Percentiles rank a stretch among this genome's conserved stretches.
Conservation (phyloP, 768 basidiomycete species). For the Tricholoma furcatifolium region DNA sequence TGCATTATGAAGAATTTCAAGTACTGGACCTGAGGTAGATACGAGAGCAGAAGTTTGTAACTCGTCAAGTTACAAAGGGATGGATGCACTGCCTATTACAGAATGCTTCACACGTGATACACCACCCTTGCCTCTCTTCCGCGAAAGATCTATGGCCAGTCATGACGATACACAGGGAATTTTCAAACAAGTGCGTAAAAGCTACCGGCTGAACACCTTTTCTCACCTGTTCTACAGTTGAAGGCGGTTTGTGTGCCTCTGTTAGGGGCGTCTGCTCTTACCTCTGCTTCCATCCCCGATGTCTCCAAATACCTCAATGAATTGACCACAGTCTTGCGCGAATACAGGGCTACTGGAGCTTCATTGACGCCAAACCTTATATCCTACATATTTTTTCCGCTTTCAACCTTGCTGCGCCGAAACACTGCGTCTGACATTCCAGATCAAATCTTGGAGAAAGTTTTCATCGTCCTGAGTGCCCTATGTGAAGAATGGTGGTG, state of each 20-base stretch:
- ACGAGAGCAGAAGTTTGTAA: no score
- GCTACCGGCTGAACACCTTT: background rate
- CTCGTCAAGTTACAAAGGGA: no score
- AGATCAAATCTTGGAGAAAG: conserved; percentile 74
- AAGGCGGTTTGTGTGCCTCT: conserved; percentile 83
- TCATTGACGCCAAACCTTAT: conserved; percentile 59
- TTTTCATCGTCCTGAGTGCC: conserved; percentile 55
- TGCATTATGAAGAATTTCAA: background rate
- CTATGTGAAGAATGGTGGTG: conserved; percentile 85
- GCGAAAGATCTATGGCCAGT: conserved; percentile 13
- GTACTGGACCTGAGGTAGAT: background rate
- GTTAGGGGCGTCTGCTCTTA: conserved; percentile 65
- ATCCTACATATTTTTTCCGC: conserved; percentile 84
- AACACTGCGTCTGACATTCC: conserved; percentile 70
- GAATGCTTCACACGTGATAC: no score
- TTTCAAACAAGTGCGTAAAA: conserved; percentile 37
- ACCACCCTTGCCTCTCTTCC: no score
- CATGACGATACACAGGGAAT: conserved; percentile 24
- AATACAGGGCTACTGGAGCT: conserved; percentile 34
- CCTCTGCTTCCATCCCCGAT: conserved; percentile 47
- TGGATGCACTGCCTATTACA: no score
- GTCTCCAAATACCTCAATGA: conserved; percentile 53
- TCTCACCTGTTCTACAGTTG: conserved; percentile 33
- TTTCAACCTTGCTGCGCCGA: conserved; percentile 81
- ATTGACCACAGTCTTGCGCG: conserved; percentile 48